phyloP scores from a whole-genome alignment of 495 filamentous ascomycete genomes.

The Tricharina praecox region DNA sequence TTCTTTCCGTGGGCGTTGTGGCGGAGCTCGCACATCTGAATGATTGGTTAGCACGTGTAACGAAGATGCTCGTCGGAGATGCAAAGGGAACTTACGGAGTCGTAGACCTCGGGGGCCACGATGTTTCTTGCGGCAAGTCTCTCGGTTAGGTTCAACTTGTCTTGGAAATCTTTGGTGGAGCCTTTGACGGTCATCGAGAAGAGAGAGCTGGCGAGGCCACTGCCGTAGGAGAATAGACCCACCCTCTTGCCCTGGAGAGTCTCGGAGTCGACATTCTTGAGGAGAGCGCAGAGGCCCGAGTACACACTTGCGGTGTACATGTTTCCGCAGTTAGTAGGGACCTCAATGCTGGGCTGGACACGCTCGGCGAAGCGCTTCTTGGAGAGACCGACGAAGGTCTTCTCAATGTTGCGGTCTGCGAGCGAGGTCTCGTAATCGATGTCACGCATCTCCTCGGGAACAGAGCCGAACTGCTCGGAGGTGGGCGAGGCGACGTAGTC shows the following conservation, averaged over 20 bases:
- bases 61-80: not conserved
- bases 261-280: constrained; percentile 54
- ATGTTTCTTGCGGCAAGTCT: constrained; percentile 52
- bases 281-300: constrained; percentile 59
- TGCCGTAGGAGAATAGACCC: constrained; percentile 88
- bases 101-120: constrained; percentile 71
- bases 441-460: constrained; percentile 69
- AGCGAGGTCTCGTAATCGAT: constrained; percentile 73
- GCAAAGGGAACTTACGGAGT: constrained; percentile 42
- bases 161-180: constrained; percentile 53
- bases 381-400: constrained; percentile 83
- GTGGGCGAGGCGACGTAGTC: constrained; percentile 72
- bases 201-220: constrained; percentile 74
- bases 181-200: constrained; percentile 76
- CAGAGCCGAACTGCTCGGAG: constrained; percentile 62
- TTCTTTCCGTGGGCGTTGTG: constrained; percentile 92
- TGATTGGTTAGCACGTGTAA: no score
- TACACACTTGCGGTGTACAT: constrained; percentile 98
- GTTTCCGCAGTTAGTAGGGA: constrained; percentile 91
- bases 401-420: constrained; percentile 86
- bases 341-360: constrained; percentile 66
- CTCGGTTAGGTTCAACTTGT: constrained; percentile 65
- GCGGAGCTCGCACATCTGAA: constrained; percentile 76
- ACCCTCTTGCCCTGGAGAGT: constrained; percentile 69
- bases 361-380: constrained; percentile 92